phyloP scores from a whole-genome alignment of 192 early-diverging fungal species.

The Entomortierella lignicola region DNA sequence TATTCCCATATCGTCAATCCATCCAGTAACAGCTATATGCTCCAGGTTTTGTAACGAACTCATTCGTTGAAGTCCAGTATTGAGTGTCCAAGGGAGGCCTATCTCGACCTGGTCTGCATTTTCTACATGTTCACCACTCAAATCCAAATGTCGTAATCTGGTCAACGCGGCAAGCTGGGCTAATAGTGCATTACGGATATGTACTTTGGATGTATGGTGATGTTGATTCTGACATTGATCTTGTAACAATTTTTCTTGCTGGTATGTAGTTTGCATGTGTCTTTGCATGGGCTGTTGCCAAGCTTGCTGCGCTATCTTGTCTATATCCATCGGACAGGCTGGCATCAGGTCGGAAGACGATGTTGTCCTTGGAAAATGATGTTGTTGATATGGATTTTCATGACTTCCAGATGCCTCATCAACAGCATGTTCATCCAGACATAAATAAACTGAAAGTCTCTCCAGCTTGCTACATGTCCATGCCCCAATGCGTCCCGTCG shows the following conservation, averaged over 20 bases:
- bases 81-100: slow-evolving; percentile 22
- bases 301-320: background rate
- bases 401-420: background rate
- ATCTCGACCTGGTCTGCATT: slow-evolving; percentile 22
- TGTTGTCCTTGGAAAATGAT: background rate
- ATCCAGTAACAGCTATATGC: slow-evolving; percentile 27
- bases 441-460: slow-evolving; percentile 23
- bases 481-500: background rate
- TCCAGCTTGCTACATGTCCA: slow-evolving; percentile 28
- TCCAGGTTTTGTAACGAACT: slow-evolving; percentile 8
- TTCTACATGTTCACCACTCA: slow-evolving; percentile 38
- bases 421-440: slow-evolving; percentile 2
- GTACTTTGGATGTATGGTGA: background rate
- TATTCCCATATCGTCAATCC: slow-evolving; percentile 33
- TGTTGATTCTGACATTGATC: background rate
- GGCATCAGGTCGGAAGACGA: background rate
- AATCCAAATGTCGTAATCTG: slow-evolving; percentile 13
- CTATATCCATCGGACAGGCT: too few species aligned
- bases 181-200: slow-evolving; percentile 4
- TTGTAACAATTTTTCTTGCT: background rate
- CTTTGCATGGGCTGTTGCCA: background rate
- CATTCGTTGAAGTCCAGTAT: slow-evolving; percentile 9
- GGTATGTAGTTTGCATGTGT: background rate
- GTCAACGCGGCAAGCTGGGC: slow-evolving; percentile 20
- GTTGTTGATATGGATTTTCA: background rate